Evolutionary conservation across 345 rosid species (phyloP), one percentile per base, ranked within the genome.

Genomic region (Angophora floribunda): DNA sequence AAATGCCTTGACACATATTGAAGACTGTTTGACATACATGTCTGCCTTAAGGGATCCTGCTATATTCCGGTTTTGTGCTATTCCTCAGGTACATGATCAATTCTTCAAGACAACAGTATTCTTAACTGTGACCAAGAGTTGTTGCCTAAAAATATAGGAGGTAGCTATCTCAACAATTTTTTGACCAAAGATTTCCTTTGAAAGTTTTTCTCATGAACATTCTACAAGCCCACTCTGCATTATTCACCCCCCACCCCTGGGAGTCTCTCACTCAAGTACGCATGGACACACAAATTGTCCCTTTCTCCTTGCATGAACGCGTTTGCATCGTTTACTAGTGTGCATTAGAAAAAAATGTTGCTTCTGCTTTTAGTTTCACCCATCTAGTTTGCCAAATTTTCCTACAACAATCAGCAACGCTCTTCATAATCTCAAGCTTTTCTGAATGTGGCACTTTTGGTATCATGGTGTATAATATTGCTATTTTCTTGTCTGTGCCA

Each of bases 51-150:
- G 86, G 59, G 96, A 95, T 88, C 95, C 96, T 88, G 91, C 96
- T 88, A 95, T 94, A 88, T 96, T 97, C 88, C 94, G 98, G 57
- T 96, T 96, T 89, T 98, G 99, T 91, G 99, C 98, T 52, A 97
- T 97, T 87, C 98, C 99, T 91, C 99, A 98, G 95, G 96, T 96
- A 89, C 82, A 75, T 6, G 55, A 36, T 51, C 49, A 36, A 19
- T 78, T 36, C 49, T 24, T 86, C 45, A 15, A 70, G 44, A 41
- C 45, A 75, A 75, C 26, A 75, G 26, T 41, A 22, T 75, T 75
- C 49, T 75, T 75, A 75, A 75, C 49, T 41, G 28, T 19, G 82
- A 75, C 28, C 49, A 41, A 75, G 14, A 75, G 82, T 75, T 75
- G 82, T 36, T 75, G 26, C 82, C 49, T 70, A 70, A 70, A 70